phyloP scores from a whole-genome alignment of 2,329 filamentous ascomycete genomes.

The Verruconis gallopava region DNA sequence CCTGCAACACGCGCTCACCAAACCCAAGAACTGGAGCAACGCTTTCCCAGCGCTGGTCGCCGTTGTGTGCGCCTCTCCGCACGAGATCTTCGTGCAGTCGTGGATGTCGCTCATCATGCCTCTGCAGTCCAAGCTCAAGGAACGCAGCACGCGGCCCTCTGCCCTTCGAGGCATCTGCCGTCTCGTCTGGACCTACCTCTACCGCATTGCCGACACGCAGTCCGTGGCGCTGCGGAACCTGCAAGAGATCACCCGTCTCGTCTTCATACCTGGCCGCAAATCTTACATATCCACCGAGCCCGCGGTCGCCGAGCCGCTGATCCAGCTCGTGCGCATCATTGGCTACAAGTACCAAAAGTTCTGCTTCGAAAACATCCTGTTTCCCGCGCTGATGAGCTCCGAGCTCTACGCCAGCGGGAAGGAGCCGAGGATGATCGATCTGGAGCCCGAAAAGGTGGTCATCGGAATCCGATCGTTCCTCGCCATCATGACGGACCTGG shows the following conservation, averaged over 20 bases:
- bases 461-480: slow-evolving; percentile 91
- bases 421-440: slow-evolving; percentile 75
- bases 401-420: slow-evolving; percentile 69
- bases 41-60: slow-evolving; percentile 82
- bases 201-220: slow-evolving; percentile 57
- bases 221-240: slow-evolving; percentile 62
- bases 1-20: slow-evolving; percentile 72
- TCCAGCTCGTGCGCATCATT: slow-evolving; percentile 88
- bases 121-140: slow-evolving; percentile 71
- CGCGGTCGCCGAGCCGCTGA: slow-evolving; percentile 74
- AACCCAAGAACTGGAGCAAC: slow-evolving; percentile 82
- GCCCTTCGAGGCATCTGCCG: slow-evolving; percentile 84
- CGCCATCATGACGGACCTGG: slow-evolving; percentile 82
- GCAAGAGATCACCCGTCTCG: slow-evolving; percentile 76
- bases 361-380: slow-evolving; percentile 86
- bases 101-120: slow-evolving; percentile 75
- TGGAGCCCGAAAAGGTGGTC: slow-evolving; percentile 95
- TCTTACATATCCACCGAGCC: slow-evolving; percentile 73
- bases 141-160: slow-evolving; percentile 62
- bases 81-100: slow-evolving; percentile 69
- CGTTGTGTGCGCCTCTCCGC: slow-evolving; percentile 74
- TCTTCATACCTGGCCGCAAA: slow-evolving; percentile 68
- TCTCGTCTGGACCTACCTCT: slow-evolving; percentile 88
- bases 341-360: slow-evolving; percentile 89
- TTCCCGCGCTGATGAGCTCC: slow-evolving; percentile 73